phyloP scores from a whole-genome alignment of 768 basidiomycete species.

The Coprinopsis cinerea region DNA sequence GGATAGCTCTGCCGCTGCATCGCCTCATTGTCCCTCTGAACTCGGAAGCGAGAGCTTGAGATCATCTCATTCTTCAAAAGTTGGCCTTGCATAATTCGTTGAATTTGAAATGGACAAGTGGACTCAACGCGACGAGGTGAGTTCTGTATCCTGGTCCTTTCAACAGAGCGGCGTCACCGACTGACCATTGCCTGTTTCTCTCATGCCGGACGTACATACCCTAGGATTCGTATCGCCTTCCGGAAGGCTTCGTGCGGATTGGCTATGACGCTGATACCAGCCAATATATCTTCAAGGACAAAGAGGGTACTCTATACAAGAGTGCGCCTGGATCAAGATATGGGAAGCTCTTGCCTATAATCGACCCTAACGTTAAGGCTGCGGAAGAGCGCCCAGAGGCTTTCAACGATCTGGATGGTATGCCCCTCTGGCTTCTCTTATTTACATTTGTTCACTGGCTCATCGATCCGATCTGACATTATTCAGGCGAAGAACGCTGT shows the following conservation, averaged over 20 bases:
- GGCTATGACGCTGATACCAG: conserved; percentile 49
- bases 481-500: conserved; percentile 6
- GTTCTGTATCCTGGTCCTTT: no score
- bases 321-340: conserved; percentile 40
- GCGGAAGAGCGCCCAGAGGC: conserved; percentile 17
- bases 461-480: background rate
- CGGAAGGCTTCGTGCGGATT: conserved; percentile 43
- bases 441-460: background rate
- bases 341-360: conserved; percentile 35
- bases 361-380: conserved; percentile 9
- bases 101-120: no score
- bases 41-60: no score
- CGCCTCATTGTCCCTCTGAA: no score
- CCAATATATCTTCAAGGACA: conserved; percentile 46
- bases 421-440: background rate
- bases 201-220: background rate
- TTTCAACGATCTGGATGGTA: conserved; percentile 21
- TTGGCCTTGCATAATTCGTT: no score
- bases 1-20: no score
- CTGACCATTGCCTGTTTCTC: background rate
- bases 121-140: no score
- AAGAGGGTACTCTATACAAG: conserved; percentile 36
- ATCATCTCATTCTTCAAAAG: no score
- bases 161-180: no score
- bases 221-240: conserved; percentile 11